Evolutionary conservation across 2,329 filamentous ascomycete genomes (phyloP).

Genomic region (Phyllosticta capitalensis): DNA sequence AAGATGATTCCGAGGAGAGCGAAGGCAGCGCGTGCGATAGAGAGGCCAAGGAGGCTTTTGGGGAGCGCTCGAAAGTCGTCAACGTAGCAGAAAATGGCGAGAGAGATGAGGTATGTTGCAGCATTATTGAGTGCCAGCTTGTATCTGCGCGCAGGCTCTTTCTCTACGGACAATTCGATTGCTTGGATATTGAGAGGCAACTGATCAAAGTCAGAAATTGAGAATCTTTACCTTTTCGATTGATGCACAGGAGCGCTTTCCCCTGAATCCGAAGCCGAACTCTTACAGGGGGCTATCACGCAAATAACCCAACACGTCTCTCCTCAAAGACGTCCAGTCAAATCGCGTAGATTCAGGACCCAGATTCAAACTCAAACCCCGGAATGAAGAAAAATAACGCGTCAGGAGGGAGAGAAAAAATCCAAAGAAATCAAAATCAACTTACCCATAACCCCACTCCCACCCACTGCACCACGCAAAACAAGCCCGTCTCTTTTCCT

Average conservation of each 20-base stretch:
- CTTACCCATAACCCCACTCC: neutral
- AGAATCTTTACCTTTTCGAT: neutral
- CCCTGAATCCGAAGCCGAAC: too few species aligned
- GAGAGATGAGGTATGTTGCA: conserved; percentile 1
- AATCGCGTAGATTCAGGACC: neutral
- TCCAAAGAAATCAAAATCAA: neutral
- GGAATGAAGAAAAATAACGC: neutral
- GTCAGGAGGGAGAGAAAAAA: neutral
- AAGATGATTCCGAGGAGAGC: conserved; percentile 4
- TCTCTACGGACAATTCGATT: conserved; percentile 7
- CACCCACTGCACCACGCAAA: neutral
- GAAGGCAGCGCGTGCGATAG: neutral
- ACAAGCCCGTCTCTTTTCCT: neutral
- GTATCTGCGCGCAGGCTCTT: conserved; percentile 9
- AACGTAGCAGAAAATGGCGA: conserved; percentile 2
- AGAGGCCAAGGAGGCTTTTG: neutral
- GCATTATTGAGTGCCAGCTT: conserved; percentile 7
- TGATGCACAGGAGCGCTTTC: neutral
- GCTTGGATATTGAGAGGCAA: conserved; percentile 6
- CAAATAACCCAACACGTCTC: too few species aligned
- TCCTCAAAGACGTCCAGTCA: neutral
- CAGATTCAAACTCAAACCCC: too few species aligned
- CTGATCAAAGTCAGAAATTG: conserved; percentile 1
- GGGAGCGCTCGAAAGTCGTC: conserved; percentile 1
- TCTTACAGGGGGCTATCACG: too few species aligned